Base-by-base conservation (phyloP, 257 asterid genomes). In the Ligustrum vulgare region DNA sequence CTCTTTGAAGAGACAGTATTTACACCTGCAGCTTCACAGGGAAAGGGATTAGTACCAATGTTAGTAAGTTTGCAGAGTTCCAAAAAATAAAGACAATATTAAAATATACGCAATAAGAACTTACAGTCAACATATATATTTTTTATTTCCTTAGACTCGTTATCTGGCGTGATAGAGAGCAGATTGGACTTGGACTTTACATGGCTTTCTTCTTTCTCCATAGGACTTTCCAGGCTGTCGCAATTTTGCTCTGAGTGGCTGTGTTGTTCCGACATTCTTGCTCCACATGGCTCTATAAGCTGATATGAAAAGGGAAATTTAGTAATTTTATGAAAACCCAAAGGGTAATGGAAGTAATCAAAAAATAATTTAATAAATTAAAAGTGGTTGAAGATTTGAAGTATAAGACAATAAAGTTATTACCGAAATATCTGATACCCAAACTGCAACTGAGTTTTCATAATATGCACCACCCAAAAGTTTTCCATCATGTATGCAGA, bases 401-500 rank as follows among this genome's bases (percentile, higher is more conserved):
- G 45, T 11, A 66, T 62, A 31, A 23, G 69, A 72, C 31, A 69
- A 72, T 73, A 66, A 54, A 69, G 80, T 9, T 22, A 67, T 71
- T 91, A 95, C 97, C 93, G 93, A 89, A 77, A 93, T 77, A 83
- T 95, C 98, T 67, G 97, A 98, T 41, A 89, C 96, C 99, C 98
- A 95, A 70, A 95, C 87, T 75, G 94, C 98, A 75, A 93, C 98
- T 1, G 90, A 87, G 85, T 91, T 93, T 79, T 91, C 94, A 82
- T 87, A 89, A 86, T 93, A 90, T 77, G 99, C 90, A 74, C 97
- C 96, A 60, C 99, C 97, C 85, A 95, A 82, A 78, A 95, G 94
- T 82, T 91, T 95, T 72, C 96, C 98, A 65, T 95, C 99, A 34
- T 90, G 90, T 75, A 95, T 76, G 80, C 97, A 93, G 69, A 93